Base-by-base conservation (phyloP, 345 rosid species). In the Eucalyptus erythrocorys region DNA sequence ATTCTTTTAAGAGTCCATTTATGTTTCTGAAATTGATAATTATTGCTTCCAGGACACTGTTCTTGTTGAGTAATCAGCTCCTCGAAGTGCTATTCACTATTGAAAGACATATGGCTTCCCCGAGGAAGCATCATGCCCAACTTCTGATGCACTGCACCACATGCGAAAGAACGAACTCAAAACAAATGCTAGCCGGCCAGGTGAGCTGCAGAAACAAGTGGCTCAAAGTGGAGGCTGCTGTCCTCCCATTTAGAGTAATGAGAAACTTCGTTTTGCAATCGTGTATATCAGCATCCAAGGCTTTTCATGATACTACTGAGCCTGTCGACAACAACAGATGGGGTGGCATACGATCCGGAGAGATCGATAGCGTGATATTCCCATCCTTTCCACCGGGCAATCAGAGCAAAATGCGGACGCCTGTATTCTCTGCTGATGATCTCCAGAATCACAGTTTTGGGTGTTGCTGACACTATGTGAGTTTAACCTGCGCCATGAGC, bases 401-500 rank as follows among this genome's bases (percentile, higher is more conserved):
- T 96, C 89, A 95, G 91, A 86, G 89, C 91, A 91, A 96, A 97
- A 90, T 97, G 99, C 1, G 98, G 99, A 40, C 99, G 94, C 84
- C 93, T 93, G 86, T 91, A 97, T 53, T 90, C 88, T 17, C 91
- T 87, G 90, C 98, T 95, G 12, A 96, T 87, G 37, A 97, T 94
- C 94, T 97, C 99, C 19, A 97, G 93, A 88, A 97, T 93, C 71
- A 97, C 96, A 21, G 99, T 96, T 91, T 95, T 93, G 48, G 98
- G 96, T n/a, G 94, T 92, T 6, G 99, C 99, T 8, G 98, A 95
- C n/a, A 97, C 96, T 11, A 95, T 95, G 90, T 97, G 99, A n/a
- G 99, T 97, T 42, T 96, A 94, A 42, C 99, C 99, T 9, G 99
- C 99, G 68, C 99, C 99, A 79, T 97, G 99, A 89, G 99, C 99